A percentile compares a stretch with the other conserved stretches of the same genome.
phyloP scores from a whole-genome alignment of 2,329 filamentous ascomycete genomes.

The Macrophomina phaseolina region DNA sequence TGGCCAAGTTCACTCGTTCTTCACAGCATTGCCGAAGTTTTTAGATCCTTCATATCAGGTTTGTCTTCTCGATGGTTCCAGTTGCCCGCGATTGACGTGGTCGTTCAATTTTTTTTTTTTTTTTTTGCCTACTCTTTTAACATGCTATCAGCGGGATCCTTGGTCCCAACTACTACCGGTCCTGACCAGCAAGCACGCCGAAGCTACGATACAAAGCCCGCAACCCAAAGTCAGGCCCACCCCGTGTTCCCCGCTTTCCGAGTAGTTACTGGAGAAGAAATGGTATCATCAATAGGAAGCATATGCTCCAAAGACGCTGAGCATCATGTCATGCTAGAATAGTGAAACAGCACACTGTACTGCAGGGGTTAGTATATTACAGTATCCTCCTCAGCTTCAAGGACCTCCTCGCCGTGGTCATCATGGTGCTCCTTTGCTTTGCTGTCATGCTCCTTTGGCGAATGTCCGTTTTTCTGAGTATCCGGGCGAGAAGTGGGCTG shows the following conservation, averaged over 20 bases:
- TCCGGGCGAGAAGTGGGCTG: constrained; percentile 26
- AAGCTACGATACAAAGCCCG: constrained; percentile 18
- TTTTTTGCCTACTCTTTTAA: background rate
- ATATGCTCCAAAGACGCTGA: constrained; percentile 10
- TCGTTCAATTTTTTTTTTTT: background rate
- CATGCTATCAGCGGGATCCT: background rate
- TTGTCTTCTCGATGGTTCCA: background rate
- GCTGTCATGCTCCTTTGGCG: constrained; percentile 36
- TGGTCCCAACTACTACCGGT: background rate
- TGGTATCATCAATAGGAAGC: constrained; percentile 23
- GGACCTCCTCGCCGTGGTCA: constrained; percentile 76
- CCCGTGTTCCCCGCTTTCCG: background rate
- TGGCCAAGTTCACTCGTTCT: no score
- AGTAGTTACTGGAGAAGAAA: background rate
- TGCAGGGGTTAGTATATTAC: constrained; percentile 76
- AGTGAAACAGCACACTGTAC: background rate
- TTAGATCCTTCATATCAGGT: background rate
- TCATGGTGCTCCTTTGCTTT: constrained; percentile 45
- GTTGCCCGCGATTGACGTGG: background rate
- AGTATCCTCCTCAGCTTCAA: constrained; percentile 86
- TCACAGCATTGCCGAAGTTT: no score
- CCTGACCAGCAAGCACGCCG: background rate
- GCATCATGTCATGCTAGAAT: background rate
- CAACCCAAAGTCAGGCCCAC: background rate
- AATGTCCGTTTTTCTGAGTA: constrained; percentile 30